A percentile compares a stretch with the other conserved stretches of the same genome.
These are phyloP conservation scores for Botryosphaeria dothidea DNA, from an alignment of 2,329 filamentous ascomycete genomes.

Conservation along the genomic window DNA sequence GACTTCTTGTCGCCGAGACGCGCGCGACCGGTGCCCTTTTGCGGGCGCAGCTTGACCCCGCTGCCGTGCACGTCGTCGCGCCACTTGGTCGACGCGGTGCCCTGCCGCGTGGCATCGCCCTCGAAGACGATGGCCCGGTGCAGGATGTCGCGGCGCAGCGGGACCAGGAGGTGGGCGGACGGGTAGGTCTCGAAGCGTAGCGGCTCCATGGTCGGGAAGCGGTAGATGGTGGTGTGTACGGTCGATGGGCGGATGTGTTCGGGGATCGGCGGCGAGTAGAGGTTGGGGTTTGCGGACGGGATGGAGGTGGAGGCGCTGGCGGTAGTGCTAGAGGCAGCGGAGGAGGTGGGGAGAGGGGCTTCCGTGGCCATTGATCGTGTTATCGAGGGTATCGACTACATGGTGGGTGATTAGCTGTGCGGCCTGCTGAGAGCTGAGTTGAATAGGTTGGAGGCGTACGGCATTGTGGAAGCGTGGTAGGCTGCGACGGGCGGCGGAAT, in stretches of 20 bases:
- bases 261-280: conserved; percentile 27
- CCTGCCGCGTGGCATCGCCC: conserved; percentile 83
- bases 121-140: conserved; percentile 92
- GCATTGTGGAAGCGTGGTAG: neutral
- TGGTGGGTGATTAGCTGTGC: neutral
- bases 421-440: neutral
- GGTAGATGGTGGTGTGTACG: conserved; percentile 83
- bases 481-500: neutral
- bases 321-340: conserved; percentile 42
- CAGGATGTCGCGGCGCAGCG: conserved; percentile 85
- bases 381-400: conserved; percentile 13
- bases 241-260: conserved; percentile 54
- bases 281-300: conserved; percentile 39
- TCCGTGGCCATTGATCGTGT: conserved; percentile 31
- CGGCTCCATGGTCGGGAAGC: conserved; percentile 87
- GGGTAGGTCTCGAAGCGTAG: conserved; percentile 75
- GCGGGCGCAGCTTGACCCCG: conserved; percentile 75
- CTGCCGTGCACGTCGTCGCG: conserved; percentile 81
- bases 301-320: conserved; percentile 33
- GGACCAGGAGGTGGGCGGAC: conserved; percentile 79
- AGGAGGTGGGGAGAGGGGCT: conserved; percentile 19
- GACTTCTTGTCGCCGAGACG: conserved; percentile 80
- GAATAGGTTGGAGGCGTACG: neutral
- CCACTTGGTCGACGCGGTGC: conserved; percentile 63
- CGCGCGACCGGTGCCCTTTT: conserved; percentile 83